Evolutionary conservation across 306 rosid genomes (phyloP).

Genomic region (Gleditsia sinensis): DNA sequence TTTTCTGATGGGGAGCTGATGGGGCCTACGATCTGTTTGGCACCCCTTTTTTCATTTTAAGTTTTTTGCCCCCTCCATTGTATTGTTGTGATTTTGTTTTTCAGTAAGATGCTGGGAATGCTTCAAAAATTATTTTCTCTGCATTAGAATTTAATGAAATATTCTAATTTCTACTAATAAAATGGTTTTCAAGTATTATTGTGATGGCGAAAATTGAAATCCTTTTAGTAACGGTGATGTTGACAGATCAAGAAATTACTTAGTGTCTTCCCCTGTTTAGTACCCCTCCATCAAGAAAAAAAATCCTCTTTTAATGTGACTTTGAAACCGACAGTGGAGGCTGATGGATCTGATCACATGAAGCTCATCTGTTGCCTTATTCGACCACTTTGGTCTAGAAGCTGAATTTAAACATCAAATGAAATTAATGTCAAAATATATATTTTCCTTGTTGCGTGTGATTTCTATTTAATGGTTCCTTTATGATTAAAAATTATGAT

Average conservation of each 20-base stretch:
- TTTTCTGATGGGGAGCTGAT: constrained; percentile 33
- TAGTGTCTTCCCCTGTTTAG: background rate
- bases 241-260: constrained; percentile 1
- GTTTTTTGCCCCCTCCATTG: background rate
- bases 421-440: background rate
- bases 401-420: background rate
- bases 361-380: background rate
- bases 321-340: background rate
- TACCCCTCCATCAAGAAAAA: background rate
- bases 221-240: background rate
- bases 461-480: background rate
- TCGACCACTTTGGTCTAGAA: background rate
- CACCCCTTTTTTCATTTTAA: background rate
- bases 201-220: background rate
- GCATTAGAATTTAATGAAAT: background rate
- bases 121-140: background rate
- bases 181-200: constrained; percentile 1
- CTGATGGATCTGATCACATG: background rate
- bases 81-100: constrained; percentile 12
- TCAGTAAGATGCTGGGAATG: constrained; percentile 1
- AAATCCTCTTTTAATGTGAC: background rate
- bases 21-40: constrained; percentile 21
- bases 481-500: background rate
- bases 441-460: background rate
- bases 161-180: background rate